Evolutionary conservation across 176 grass and related monocot species (phyloP).

Genomic region (Bonia amplexicaulis): DNA sequence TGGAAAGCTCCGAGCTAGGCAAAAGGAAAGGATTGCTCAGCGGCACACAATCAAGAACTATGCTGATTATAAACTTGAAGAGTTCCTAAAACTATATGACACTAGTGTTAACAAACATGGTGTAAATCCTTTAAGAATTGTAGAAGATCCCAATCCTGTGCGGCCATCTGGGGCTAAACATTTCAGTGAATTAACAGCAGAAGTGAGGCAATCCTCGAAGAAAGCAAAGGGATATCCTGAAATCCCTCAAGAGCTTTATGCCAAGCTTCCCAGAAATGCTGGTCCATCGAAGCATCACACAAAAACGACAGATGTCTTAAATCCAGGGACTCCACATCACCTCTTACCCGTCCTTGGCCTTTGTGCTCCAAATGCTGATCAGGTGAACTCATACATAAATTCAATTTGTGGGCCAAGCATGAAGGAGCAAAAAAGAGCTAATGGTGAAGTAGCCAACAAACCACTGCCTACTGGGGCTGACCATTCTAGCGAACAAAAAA

Average conservation of each 20-base stretch:
- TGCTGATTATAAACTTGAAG: constrained; percentile 35
- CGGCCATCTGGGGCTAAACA: constrained; percentile 44
- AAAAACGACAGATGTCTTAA: constrained; percentile 36
- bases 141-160: constrained; percentile 35
- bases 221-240: constrained; percentile 58
- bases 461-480: constrained; percentile 15
- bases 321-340: constrained; percentile 53
- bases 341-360: constrained; percentile 88
- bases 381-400: constrained; percentile 49
- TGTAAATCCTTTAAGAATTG: constrained; percentile 38
- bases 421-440: constrained; percentile 50
- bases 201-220: constrained; percentile 48
- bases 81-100: constrained; percentile 40
- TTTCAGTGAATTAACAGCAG: constrained; percentile 42
- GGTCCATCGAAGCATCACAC: constrained; percentile 46
- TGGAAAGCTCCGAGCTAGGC: constrained; percentile 79
- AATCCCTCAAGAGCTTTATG: constrained; percentile 52
- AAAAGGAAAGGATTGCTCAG: constrained; percentile 87
- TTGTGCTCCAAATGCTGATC: constrained; percentile 89
- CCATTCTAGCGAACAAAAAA: constrained; percentile 35
- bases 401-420: constrained; percentile 26
- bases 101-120: constrained; percentile 36
- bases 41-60: constrained; percentile 42
- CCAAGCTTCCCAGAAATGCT: constrained; percentile 31
- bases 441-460: constrained; percentile 33